A percentile compares a stretch with the other conserved stretches of the same genome.
These are phyloP conservation scores for Gautieria morchelliformis DNA, from an alignment of 768 basidiomycete genomes.

Conservation along the genomic window DNA sequence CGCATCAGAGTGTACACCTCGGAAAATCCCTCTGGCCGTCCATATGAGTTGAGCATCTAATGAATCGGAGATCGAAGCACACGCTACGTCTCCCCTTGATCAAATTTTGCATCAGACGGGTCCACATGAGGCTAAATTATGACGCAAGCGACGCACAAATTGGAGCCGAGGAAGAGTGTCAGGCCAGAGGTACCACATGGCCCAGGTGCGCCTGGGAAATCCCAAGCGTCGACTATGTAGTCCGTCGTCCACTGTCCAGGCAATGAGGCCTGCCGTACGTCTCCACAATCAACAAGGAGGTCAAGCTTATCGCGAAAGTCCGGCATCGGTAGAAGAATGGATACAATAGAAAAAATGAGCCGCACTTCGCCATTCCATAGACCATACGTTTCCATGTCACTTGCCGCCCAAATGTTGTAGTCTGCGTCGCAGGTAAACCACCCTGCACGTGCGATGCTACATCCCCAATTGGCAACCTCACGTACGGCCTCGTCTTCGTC, in stretches of 20 bases:
- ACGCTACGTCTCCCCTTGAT: constrained; percentile 12
- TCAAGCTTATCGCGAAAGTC: constrained; percentile 7
- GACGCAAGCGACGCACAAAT: neutral
- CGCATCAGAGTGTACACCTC: constrained; percentile 13
- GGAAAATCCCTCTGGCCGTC: constrained; percentile 9
- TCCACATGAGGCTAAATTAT: neutral
- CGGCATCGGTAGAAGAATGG: neutral
- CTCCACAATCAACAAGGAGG: constrained; percentile 13
- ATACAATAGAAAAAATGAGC: neutral
- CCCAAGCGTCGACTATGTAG: constrained; percentile 17
- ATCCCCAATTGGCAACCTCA: constrained; percentile 80
- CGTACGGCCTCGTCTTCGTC: constrained; percentile 85
- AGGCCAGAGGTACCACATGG: neutral
- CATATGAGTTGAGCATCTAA: neutral
- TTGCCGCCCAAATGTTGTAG: constrained; percentile 65
- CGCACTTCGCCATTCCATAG: constrained; percentile 68
- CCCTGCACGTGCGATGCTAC: constrained; percentile 68
- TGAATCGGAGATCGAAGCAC: constrained; percentile 2
- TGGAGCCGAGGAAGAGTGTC: constrained; percentile 1
- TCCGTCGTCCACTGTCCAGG: constrained; percentile 16
- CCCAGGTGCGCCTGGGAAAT: neutral
- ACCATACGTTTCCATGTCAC: constrained; percentile 93
- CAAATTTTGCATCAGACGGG: neutral
- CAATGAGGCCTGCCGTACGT: constrained; percentile 10
- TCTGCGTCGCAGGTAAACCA: constrained; percentile 37